phyloP scores from a whole-genome alignment of 495 filamentous ascomycete species.

The Amphirosellinia nigrospora region DNA sequence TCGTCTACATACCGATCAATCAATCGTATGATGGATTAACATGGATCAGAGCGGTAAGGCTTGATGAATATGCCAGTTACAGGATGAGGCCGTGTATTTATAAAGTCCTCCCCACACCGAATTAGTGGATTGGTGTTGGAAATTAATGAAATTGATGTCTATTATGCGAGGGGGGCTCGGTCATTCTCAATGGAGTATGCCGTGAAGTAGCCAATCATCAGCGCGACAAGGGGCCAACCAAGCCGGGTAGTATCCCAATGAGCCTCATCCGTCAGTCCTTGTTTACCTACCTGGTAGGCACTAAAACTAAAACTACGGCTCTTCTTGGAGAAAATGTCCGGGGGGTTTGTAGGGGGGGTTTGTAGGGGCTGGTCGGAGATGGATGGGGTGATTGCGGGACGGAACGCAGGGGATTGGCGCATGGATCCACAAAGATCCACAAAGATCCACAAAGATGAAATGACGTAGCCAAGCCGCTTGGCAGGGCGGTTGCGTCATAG shows the following conservation, averaged over 20 bases:
- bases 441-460: not conserved
- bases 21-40: no score
- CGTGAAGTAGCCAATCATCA: not conserved
- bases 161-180: no score
- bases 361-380: not conserved
- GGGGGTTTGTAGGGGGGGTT: not conserved
- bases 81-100: no score
- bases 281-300: not conserved
- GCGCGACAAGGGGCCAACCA: not conserved
- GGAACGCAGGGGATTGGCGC: constrained; percentile 13
- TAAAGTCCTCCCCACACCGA: no score
- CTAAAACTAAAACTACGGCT: not conserved
- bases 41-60: no score
- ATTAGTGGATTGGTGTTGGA: no score
- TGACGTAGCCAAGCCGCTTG: constrained; percentile 18
- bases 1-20: no score
- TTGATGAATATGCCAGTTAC: no score
- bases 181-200: not conserved
- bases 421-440: not conserved
- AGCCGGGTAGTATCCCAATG: not conserved
- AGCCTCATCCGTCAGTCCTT: not conserved
- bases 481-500: constrained; percentile 1
- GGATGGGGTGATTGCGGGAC: not conserved
- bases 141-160: no score
- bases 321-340: not conserved